Evolutionary conservation across 2,329 filamentous ascomycete genomes (phyloP), one percentile per base, ranked within the genome.

Genomic region (Thermoascus crustaceus): DNA sequence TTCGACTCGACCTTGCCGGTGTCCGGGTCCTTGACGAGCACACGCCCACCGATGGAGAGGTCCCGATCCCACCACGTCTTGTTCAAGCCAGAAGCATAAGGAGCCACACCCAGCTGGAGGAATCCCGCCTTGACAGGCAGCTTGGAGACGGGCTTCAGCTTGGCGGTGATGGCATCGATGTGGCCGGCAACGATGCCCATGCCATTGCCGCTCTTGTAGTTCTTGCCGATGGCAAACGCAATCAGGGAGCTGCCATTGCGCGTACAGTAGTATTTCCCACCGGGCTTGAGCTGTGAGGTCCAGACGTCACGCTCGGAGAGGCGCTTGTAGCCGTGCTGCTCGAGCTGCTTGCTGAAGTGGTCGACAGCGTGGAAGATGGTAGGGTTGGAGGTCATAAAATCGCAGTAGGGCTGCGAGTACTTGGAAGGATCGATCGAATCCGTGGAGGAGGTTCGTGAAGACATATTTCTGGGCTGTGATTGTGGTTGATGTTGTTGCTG

Each of bases 21-120:
- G 31, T 69, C 64, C 4, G 71, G 57, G 48, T 94, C 80, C 44
- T 80, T 83, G 30, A 96, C 80, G 32, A 96, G 71, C 3, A 96
- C 89, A 29, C 87, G 74, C 24, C 91, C 91, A 45, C 87, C 91
- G 49, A 96, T 83, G 46, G 84, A 81, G 34, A 98, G 73, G 60
- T 98, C 91, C 23, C 91, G 78, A 60, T 96, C 91, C 89, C 88
- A 96, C 91, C 91, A 96, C 1, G 91, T 96, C 43, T 72, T 71
- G 56, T 88, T 91, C 42, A 96, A 66, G 1, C 71, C 87, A 33
- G 91, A 89, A 7, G 87, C 89, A 57, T 96, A 98, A 1, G 85
- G 91, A 2, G 91, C 88, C 35, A 96, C 85, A 16, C 85, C 89
- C 5, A 96, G 74, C 66, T 96, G 86, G 18, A 85, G 61, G 55